Evolutionary conservation across 805 yeast genomes (phyloP).

Genomic region (Spathaspora boniae): DNA sequence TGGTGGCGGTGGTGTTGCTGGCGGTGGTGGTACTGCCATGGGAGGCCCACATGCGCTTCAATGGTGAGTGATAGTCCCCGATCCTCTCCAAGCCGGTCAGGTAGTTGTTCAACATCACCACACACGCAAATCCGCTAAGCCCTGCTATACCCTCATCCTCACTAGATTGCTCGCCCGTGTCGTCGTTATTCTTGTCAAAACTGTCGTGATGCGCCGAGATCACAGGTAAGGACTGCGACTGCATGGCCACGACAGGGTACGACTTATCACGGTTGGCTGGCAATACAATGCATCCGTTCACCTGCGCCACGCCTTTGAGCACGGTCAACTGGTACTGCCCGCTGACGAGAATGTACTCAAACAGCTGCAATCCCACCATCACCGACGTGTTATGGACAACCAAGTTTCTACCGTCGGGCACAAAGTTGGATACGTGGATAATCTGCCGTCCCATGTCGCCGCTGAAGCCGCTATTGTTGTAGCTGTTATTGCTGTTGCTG

Average conservation of each 20-base stretch:
- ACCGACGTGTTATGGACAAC: conserved; percentile 28
- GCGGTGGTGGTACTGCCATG: conserved; percentile 12
- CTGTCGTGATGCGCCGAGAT: conserved; percentile 14
- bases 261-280: conserved; percentile 22
- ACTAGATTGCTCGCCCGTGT: too few species aligned
- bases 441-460: background rate
- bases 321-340: conserved; percentile 47
- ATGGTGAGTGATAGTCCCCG: conserved; percentile 41
- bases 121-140: conserved; percentile 40
- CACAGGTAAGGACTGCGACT: conserved; percentile 39
- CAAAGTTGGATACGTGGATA: conserved; percentile 31
- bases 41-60: conserved; percentile 35
- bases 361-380: conserved; percentile 39
- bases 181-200: too few species aligned
- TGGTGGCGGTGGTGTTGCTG: too few species aligned
- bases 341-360: conserved; percentile 41
- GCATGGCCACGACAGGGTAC: conserved; percentile 26
- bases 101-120: conserved; percentile 33
- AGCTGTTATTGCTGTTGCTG: conserved; percentile 1
- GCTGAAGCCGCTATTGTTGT: background rate
- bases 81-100: conserved; percentile 45
- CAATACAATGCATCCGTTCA: conserved; percentile 37
- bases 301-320: conserved; percentile 43
- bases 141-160: too few species aligned
- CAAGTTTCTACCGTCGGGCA: conserved; percentile 35